Conservation (phyloP, 768 basidiomycete genomes). For the Mycena haematopus region DNA sequence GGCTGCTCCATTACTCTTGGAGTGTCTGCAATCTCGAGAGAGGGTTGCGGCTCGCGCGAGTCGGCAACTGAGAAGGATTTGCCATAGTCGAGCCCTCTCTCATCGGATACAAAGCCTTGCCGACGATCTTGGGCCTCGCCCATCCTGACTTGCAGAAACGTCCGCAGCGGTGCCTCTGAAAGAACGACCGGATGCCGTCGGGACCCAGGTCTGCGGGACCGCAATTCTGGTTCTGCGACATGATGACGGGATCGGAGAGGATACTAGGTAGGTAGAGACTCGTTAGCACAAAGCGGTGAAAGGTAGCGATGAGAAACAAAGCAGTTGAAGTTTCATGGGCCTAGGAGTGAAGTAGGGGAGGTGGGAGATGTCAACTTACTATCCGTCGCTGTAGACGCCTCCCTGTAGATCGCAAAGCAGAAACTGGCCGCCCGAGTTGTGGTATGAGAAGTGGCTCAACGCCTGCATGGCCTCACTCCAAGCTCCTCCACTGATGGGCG, state of each 20-base stretch:
- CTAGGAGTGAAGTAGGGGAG: background rate
- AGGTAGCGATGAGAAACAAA: background rate
- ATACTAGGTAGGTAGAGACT: background rate
- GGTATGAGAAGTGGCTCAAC: background rate
- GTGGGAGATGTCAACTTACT: background rate
- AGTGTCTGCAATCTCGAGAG: background rate
- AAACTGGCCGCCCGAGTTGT: background rate
- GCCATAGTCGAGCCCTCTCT: background rate
- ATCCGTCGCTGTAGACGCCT: background rate
- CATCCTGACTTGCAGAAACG: background rate
- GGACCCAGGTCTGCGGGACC: background rate
- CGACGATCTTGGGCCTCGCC: background rate
- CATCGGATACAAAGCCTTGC: background rate
- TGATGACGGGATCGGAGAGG: background rate
- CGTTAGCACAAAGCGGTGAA: background rate
- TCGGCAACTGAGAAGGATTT: background rate
- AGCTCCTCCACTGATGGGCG: background rate
- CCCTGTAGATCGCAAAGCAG: background rate
- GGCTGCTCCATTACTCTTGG: too few relatives aligned
- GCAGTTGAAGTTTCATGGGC: too few relatives aligned
- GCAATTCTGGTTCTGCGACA: background rate
- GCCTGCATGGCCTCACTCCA: slow-evolving; percentile 3
- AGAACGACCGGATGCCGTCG: background rate
- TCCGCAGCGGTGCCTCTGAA: background rate
- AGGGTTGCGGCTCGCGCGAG: background rate